phyloP scores from a whole-genome alignment of 2,329 filamentous ascomycete species.

The Alternaria infectoria region DNA sequence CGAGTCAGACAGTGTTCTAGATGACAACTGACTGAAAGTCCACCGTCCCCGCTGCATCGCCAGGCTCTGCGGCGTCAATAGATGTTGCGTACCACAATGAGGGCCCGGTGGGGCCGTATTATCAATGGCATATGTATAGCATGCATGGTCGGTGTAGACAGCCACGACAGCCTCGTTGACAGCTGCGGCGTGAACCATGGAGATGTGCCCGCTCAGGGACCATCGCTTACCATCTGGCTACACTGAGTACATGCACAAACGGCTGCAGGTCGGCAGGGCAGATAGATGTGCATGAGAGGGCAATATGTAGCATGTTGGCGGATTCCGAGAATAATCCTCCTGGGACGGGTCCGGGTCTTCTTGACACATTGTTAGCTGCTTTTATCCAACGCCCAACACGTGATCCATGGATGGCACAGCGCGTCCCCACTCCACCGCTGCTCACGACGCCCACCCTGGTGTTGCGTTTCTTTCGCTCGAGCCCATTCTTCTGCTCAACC shows the following conservation, averaged over 20 bases:
- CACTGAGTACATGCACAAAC: slow-evolving; percentile 23
- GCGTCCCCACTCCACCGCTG: slow-evolving; percentile 27
- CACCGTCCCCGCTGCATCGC: slow-evolving; percentile 16
- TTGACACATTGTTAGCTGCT: slow-evolving; percentile 20
- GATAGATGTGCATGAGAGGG: slow-evolving; percentile 14
- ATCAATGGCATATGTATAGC: neutral
- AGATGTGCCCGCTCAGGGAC: slow-evolving; percentile 4
- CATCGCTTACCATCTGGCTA: slow-evolving; percentile 13
- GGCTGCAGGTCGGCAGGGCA: slow-evolving; percentile 14
- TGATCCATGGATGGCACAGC: slow-evolving; percentile 9
- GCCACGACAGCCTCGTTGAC: slow-evolving; percentile 13
- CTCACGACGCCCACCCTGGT: slow-evolving; percentile 27
- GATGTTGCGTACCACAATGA: neutral
- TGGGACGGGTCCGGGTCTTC: slow-evolving; percentile 12
- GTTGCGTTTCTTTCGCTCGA: slow-evolving; percentile 26
- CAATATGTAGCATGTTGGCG: slow-evolving; percentile 16
- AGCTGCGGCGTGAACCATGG: neutral
- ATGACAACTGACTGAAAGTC: slow-evolving; percentile 16
- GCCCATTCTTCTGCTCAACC: slow-evolving; percentile 13
- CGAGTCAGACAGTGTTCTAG: slow-evolving; percentile 36
- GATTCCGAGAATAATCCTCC: slow-evolving; percentile 16
- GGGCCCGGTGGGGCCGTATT: slow-evolving; percentile 4
- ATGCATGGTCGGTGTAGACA: slow-evolving; percentile 3
- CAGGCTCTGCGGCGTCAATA: slow-evolving; percentile 9
- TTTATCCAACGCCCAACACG: slow-evolving; percentile 24